These are phyloP conservation scores for Ceratocystis colombiana DNA, from an alignment of 2,329 filamentous ascomycete genomes.

Conservation along the genomic window DNA sequence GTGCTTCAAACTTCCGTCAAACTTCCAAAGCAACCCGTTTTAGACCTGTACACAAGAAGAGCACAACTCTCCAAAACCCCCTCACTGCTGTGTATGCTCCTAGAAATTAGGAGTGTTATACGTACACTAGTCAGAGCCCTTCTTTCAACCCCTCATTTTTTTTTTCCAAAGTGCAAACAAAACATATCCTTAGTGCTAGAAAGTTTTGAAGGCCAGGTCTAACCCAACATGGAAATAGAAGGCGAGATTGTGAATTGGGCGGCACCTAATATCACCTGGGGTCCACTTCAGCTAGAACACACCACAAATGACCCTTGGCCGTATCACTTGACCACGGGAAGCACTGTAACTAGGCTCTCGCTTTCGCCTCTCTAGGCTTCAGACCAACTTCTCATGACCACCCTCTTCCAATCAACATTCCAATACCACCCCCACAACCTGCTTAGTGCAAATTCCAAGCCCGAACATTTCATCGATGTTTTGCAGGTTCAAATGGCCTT, in stretches of 20 bases:
- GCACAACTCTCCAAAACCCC: no score
- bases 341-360: not conserved
- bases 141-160: no score
- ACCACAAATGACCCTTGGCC: not conserved
- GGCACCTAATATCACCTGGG: not conserved
- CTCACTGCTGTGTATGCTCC: no score
- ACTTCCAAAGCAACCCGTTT: not conserved
- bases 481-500: not conserved
- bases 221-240: not conserved
- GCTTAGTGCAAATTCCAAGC: not conserved
- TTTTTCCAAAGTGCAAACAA: not conserved
- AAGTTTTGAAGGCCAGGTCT: not conserved
- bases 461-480: not conserved
- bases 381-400: not conserved
- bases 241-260: not conserved
- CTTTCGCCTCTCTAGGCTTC: not conserved
- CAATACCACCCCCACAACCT: not conserved
- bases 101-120: no score
- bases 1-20: slow-evolving; percentile 10
- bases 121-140: no score
- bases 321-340: slow-evolving; percentile 21
- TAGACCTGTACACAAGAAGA: no score
- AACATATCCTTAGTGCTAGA: not conserved
- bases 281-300: not conserved
- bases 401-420: not conserved